phyloP scores from a whole-genome alignment of 2,329 filamentous ascomycete genomes.

The Hymenoscyphus linearis region DNA sequence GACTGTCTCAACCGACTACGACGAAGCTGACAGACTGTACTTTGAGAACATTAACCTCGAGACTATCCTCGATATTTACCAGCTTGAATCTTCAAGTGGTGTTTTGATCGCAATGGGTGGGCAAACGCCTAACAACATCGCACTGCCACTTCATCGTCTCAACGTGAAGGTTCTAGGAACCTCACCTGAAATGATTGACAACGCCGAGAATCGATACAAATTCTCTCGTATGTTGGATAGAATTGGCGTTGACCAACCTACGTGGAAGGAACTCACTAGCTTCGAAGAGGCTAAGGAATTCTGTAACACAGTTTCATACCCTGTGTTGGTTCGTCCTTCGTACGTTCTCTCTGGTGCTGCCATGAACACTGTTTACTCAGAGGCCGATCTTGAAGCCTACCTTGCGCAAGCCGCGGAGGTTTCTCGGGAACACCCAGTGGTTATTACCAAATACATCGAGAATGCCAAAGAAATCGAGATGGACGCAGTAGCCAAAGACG shows the following conservation, averaged over 20 bases:
- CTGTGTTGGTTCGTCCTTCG: slow-evolving; percentile 89
- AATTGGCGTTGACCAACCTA: slow-evolving; percentile 91
- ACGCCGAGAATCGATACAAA: slow-evolving; percentile 95
- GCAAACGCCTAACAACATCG: slow-evolving; percentile 97
- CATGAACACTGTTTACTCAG: slow-evolving; percentile 98
- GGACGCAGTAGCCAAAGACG: slow-evolving; percentile 92
- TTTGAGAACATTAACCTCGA: slow-evolving; percentile 95
- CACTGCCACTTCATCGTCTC: slow-evolving; percentile 77
- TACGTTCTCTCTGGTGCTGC: slow-evolving; percentile 96
- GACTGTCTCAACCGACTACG: slow-evolving; percentile 84
- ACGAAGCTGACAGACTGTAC: slow-evolving; percentile 90
- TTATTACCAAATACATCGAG: slow-evolving; percentile 99
- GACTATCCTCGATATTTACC: slow-evolving; percentile 88
- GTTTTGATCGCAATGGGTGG: slow-evolving; percentile 95
- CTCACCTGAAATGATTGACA: slow-evolving; percentile 98
- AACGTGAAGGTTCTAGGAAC: slow-evolving; percentile 93
- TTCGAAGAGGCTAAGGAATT: slow-evolving; percentile 85
- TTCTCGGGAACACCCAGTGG: slow-evolving; percentile 90
- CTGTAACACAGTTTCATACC: slow-evolving; percentile 84
- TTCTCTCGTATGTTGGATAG: slow-evolving; percentile 97
- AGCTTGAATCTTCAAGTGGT: slow-evolving; percentile 75
- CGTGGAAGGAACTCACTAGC: slow-evolving; percentile 96
- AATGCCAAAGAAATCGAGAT: slow-evolving; percentile 99
- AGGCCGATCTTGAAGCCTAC: slow-evolving; percentile 85
- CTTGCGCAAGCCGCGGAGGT: slow-evolving; percentile 88